phyloP scores from a whole-genome alignment of 768 basidiomycete genomes.

The Lepiota venenata region DNA sequence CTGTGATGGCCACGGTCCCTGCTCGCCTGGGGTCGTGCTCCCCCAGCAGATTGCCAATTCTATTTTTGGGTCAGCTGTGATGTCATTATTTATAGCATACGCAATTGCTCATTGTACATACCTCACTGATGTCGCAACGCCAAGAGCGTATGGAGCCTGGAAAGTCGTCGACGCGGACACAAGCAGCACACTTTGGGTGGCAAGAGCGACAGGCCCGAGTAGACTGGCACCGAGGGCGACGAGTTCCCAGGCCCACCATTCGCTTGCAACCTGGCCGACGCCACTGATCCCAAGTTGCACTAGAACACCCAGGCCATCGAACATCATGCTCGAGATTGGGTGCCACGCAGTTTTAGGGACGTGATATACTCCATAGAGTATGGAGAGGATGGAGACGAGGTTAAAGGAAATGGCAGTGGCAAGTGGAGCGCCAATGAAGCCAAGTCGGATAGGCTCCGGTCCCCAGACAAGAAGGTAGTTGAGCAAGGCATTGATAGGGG shows the following conservation, averaged over 20 bases:
- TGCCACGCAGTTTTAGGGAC: constrained; percentile 79
- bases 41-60: constrained; percentile 88
- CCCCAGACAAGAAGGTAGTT: constrained; percentile 94
- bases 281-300: constrained; percentile 80
- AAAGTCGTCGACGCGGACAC: constrained; percentile 73
- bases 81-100: neutral
- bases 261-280: constrained; percentile 79
- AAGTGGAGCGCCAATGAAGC: constrained; percentile 91
- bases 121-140: constrained; percentile 85
- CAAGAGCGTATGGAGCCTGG: constrained; percentile 81
- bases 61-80: constrained; percentile 20
- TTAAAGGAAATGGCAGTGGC: constrained; percentile 90
- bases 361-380: constrained; percentile 61
- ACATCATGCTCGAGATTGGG: constrained; percentile 60
- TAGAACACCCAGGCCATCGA: constrained; percentile 65
- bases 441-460: constrained; percentile 70
- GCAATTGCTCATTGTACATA: constrained; percentile 33
- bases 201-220: constrained; percentile 77
- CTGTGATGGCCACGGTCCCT: constrained; percentile 56
- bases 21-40: constrained; percentile 76
- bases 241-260: constrained; percentile 99
- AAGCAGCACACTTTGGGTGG: constrained; percentile 84
- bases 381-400: constrained; percentile 62
- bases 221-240: constrained; percentile 55
- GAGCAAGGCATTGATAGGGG: constrained; percentile 80